Percentiles rank a stretch among this genome's conserved stretches.
Evolutionary conservation across 164 flowering plant genomes (phyloP).

Genomic region (Santalum album): DNA sequence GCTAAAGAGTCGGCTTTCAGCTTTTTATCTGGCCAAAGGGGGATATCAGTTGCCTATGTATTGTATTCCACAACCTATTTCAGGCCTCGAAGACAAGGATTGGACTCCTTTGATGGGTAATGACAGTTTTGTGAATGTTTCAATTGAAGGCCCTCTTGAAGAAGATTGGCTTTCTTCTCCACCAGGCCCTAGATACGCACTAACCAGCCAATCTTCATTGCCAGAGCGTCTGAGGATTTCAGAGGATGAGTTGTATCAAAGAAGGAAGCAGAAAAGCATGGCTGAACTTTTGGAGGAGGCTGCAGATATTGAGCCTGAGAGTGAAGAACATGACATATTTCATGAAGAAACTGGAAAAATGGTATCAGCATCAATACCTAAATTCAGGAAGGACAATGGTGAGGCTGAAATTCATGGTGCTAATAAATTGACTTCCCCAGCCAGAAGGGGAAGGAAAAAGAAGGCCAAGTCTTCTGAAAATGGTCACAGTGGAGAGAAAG

Average conservation of each 20-base stretch:
- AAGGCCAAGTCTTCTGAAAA: neutral
- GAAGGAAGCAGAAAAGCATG: conserved; percentile 1
- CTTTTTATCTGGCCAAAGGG: conserved; percentile 33
- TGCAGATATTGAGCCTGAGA: neutral
- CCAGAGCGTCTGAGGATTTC: neutral
- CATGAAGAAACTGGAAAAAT: neutral
- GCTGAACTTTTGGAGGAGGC: neutral
- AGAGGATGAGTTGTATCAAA: neutral
- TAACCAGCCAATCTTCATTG: neutral
- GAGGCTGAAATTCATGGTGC: neutral
- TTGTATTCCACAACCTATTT: conserved; percentile 18
- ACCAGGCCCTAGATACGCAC: neutral
- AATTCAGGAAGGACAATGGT: neutral
- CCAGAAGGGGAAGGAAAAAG: neutral
- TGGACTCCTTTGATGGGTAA: neutral
- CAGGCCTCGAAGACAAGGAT: conserved; percentile 26
- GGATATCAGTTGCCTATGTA: conserved; percentile 24
- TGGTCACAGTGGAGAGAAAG: neutral
- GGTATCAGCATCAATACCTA: neutral
- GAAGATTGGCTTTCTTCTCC: neutral
- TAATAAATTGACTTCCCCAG: neutral
- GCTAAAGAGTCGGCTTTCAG: conserved; percentile 27
- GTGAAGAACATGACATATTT: neutral
- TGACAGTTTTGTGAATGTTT: neutral
- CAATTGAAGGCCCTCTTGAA: neutral